Evolutionary conservation across 129 eudicot species (phyloP).

Genomic region (Flaveria bidentis): DNA sequence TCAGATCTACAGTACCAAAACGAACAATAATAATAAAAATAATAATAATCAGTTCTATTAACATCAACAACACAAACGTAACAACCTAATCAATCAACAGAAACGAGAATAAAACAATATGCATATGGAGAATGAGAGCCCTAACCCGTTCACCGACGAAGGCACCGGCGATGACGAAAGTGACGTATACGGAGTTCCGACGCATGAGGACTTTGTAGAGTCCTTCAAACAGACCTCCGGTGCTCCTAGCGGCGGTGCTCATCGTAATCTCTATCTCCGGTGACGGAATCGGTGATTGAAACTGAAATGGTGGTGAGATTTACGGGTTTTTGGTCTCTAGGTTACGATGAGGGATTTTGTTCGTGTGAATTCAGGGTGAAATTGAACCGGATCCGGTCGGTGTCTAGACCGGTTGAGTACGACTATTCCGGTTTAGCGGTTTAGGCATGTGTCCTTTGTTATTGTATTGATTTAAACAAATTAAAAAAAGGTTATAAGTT

Average conservation of each 20-base stretch:
- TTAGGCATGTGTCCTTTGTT: not conserved
- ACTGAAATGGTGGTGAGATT: not conserved
- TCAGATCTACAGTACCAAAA: slow-evolving; percentile 6
- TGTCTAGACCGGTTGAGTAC: not conserved
- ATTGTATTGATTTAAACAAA: too few species aligned
- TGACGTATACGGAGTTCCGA: slow-evolving; percentile 79
- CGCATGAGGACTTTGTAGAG: slow-evolving; percentile 77
- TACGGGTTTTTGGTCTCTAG: not conserved
- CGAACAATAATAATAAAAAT: not conserved
- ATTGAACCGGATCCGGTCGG: not conserved
- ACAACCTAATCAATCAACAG: slow-evolving; percentile 6
- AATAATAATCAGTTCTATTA: not conserved
- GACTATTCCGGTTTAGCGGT: not conserved
- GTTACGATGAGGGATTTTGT: slow-evolving; percentile 14
- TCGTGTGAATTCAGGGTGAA: not conserved
- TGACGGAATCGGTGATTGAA: not conserved
- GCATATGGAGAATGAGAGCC: not conserved
- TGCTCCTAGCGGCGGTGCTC: slow-evolving; percentile 48
- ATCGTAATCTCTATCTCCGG: slow-evolving; percentile 23
- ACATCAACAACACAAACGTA: not conserved
- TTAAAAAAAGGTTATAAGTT: too few species aligned
- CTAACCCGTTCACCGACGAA: slow-evolving; percentile 82
- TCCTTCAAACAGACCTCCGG: slow-evolving; percentile 63
- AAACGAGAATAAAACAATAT: not conserved
- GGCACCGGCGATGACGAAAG: slow-evolving; percentile 89